Evolutionary conservation across 495 filamentous ascomycete species (phyloP).

Genomic region (Jackrogersella minutella): DNA sequence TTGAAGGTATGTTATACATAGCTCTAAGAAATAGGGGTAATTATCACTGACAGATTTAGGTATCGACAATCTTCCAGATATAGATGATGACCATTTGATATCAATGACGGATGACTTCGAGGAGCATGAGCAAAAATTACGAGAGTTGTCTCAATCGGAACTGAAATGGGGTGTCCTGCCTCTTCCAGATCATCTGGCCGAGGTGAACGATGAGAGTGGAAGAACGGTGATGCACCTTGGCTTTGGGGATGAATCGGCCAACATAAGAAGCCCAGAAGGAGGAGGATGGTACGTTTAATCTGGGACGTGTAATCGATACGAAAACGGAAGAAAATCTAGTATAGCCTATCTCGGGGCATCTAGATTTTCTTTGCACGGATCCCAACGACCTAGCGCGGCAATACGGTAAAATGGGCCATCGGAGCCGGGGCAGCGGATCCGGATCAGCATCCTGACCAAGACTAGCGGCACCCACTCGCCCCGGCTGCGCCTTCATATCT

Average conservation of each 20-base stretch:
- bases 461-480: too few relatives aligned
- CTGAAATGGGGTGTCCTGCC: slow-evolving; percentile 15
- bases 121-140: background rate
- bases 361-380: too few relatives aligned
- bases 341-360: background rate
- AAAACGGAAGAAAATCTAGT: background rate
- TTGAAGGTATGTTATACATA: background rate
- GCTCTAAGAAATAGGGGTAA: background rate
- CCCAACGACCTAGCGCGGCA: too few relatives aligned
- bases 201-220: background rate
- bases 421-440: background rate
- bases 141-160: slow-evolving; percentile 2
- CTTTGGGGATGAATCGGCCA: background rate
- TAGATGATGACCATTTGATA: background rate
- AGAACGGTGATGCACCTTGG: slow-evolving; percentile 23
- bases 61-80: background rate
- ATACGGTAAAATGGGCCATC: background rate
- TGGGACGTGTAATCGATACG: background rate
- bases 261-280: background rate
- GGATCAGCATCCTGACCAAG: background rate
- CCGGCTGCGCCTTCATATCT: too few relatives aligned
- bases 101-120: slow-evolving; percentile 1
- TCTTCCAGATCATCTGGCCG: background rate
- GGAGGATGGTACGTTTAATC: slow-evolving; percentile 19
- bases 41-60: background rate